These are phyloP conservation scores for Crithidia thermophila DNA, from an alignment of 208 protist species.

Conservation along the genomic window DNA sequence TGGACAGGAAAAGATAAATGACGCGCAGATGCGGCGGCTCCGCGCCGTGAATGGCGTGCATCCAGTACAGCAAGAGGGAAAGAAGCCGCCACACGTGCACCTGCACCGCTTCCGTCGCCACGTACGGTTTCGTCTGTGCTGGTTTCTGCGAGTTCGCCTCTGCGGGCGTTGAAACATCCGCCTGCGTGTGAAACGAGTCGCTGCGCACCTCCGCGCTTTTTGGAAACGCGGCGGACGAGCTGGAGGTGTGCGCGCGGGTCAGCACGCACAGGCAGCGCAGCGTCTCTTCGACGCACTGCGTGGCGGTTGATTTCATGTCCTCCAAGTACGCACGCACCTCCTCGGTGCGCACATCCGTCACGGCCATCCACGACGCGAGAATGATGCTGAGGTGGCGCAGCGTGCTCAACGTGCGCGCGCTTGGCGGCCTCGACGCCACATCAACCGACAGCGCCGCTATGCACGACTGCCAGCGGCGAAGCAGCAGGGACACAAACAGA, in stretches of 20 bases:
- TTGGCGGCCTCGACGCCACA: not conserved
- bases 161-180: not conserved
- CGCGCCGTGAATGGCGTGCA: conserved; percentile 18
- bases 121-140: not conserved
- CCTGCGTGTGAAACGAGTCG: no score
- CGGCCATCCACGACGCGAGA: conserved; percentile 13
- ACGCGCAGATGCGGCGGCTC: conserved; percentile 10
- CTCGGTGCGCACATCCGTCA: conserved; percentile 17
- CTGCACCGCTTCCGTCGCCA: conserved; percentile 12
- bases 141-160: not conserved
- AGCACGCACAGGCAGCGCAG: conserved; percentile 17
- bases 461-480: conserved; percentile 26
- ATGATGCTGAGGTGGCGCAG: conserved; percentile 24
- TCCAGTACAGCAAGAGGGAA: conserved; percentile 30
- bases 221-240: not conserved
- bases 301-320: not conserved
- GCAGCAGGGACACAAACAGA: conserved; percentile 21
- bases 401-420: conserved; percentile 1
- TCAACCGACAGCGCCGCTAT: not conserved
- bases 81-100: conserved; percentile 28
- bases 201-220: not conserved
- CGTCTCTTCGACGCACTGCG: conserved; percentile 14
- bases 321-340: conserved; percentile 23
- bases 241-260: not conserved
- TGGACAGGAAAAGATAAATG: conserved; percentile 19